Evolutionary conservation across 371 early-diverging fungal genomes (phyloP).

Genomic region (Catenaria anguillulae): DNA sequence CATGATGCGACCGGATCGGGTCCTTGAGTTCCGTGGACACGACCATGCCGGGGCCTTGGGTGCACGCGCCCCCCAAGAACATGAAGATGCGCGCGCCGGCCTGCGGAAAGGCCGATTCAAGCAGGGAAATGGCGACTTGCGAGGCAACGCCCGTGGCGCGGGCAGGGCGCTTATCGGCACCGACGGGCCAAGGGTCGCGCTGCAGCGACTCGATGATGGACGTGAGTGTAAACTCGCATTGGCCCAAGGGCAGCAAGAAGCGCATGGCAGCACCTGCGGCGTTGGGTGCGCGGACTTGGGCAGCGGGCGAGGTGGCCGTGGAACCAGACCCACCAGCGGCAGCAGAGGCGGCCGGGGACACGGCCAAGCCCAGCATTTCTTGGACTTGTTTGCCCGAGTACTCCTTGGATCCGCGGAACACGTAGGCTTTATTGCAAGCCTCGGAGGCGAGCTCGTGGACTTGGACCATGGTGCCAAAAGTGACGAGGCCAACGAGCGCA

Average conservation of each 20-base stretch:
- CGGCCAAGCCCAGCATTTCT: conserved; percentile 77
- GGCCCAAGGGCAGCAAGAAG: conserved; percentile 79
- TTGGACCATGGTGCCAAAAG: conserved; percentile 97
- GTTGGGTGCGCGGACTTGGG: background rate
- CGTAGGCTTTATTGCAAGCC: conserved; percentile 92
- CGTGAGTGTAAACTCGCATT: conserved; percentile 91
- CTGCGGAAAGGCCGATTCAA: conserved; percentile 87
- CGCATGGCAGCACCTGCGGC: conserved; percentile 15
- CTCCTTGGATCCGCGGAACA: conserved; percentile 96
- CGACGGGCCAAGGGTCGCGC: conserved; percentile 98
- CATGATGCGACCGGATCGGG: conserved; percentile 91
- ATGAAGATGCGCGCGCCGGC: conserved; percentile 92
- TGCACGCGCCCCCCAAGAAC: conserved; percentile 96
- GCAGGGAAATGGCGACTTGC: conserved; percentile 85
- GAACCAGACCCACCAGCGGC: background rate
- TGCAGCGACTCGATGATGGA: conserved; percentile 89
- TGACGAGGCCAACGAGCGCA: conserved; percentile 91
- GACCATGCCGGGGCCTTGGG: conserved; percentile 96
- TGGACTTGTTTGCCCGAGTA: conserved; percentile 88
- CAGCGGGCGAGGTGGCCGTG: background rate
- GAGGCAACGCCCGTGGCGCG: conserved; percentile 97
- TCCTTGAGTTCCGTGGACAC: conserved; percentile 87
- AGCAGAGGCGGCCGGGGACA: background rate
- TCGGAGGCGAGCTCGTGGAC: conserved; percentile 88
- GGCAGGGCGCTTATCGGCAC: conserved; percentile 80